These are phyloP conservation scores for Quercus lobata DNA, from an alignment of 331 rosid species.

Conservation along the genomic window DNA sequence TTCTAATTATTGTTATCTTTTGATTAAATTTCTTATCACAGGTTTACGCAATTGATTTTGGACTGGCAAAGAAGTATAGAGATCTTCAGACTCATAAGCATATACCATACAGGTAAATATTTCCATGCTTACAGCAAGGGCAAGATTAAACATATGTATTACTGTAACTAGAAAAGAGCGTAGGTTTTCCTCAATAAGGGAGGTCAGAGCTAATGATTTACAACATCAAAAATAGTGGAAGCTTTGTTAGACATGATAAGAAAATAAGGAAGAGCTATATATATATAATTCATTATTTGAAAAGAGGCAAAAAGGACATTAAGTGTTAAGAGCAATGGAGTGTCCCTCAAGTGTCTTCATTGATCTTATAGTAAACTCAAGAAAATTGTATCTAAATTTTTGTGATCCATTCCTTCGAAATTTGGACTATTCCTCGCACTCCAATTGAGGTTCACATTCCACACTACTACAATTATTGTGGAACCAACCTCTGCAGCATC, in stretches of 20 bases:
- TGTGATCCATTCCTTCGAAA: background rate
- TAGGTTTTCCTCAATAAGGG: background rate
- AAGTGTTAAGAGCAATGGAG: background rate
- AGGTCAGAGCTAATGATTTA: background rate
- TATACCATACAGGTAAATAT: conserved; percentile 87
- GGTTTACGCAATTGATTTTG: conserved; percentile 93
- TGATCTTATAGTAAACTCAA: background rate
- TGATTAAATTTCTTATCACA: conserved; percentile 33
- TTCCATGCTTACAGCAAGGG: conserved; percentile 11
- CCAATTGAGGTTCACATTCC: background rate
- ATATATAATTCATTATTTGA: too few relatives aligned
- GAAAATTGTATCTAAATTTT: background rate
- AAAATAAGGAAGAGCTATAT: background rate
- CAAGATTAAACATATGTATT: background rate
- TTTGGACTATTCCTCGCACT: background rate
- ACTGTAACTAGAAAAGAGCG: background rate
- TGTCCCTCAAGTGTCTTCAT: background rate
- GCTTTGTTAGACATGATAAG: background rate
- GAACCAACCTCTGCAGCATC: background rate
- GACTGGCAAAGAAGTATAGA: conserved; percentile 94
- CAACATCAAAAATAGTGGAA: background rate
- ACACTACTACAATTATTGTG: background rate
- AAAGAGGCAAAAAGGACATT: too few relatives aligned
- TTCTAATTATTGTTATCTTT: background rate
- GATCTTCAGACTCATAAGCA: conserved; percentile 99